phyloP scores from a whole-genome alignment of 805 yeast genomes.

The Ogataea polymorpha region DNA sequence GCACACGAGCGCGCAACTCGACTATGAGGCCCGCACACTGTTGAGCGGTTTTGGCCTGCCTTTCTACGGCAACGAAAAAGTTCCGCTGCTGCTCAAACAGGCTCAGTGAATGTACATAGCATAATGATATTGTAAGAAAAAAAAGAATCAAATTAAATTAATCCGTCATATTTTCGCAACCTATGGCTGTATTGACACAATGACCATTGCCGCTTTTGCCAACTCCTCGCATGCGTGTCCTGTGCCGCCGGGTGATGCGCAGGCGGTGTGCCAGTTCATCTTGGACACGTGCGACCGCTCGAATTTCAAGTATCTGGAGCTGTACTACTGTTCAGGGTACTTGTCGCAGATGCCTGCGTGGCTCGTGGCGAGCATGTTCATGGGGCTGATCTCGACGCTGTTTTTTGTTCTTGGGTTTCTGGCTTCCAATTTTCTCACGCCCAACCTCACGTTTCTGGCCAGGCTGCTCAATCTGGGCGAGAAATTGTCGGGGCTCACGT shows the following conservation, averaged over 20 bases:
- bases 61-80: slow-evolving; percentile 53
- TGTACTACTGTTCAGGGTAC: slow-evolving; percentile 26
- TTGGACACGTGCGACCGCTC: slow-evolving; percentile 18
- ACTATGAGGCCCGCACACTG: slow-evolving; percentile 82
- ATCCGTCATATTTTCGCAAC: no score
- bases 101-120: slow-evolving; percentile 14
- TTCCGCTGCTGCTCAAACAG: slow-evolving; percentile 30
- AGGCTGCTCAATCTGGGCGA: slow-evolving; percentile 62
- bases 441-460: slow-evolving; percentile 70
- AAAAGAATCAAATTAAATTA: background rate
- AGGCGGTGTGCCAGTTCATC: slow-evolving; percentile 21
- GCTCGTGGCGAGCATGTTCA: slow-evolving; percentile 8
- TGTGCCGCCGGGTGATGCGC: slow-evolving; percentile 3
- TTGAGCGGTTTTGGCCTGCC: slow-evolving; percentile 82
- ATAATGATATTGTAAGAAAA: no score
- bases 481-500: slow-evolving; percentile 78
- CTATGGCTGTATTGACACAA: background rate
- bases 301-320: slow-evolving; percentile 20
- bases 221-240: slow-evolving; percentile 5
- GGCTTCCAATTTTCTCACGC: slow-evolving; percentile 80
- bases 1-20: slow-evolving; percentile 87
- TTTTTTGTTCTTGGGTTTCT: slow-evolving; percentile 70
- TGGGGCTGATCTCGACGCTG: slow-evolving; percentile 33
- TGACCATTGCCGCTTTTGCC: background rate
- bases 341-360: slow-evolving; percentile 8